Base-by-base conservation (phyloP, 139 green algal genomes). In the Volvox reticuliferus region DNA sequence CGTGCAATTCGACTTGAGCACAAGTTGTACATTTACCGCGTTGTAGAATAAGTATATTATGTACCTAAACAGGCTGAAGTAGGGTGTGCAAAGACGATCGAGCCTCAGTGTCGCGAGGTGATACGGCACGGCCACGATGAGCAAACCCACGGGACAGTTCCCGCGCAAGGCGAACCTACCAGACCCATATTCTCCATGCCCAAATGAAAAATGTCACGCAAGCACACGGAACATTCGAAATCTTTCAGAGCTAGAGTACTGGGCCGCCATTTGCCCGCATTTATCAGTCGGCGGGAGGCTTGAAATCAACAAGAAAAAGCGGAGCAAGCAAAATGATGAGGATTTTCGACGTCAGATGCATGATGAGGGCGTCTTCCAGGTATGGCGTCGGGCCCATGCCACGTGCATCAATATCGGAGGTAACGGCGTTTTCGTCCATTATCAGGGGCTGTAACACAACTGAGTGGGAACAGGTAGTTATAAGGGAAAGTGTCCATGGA, bases 351-450 rank as follows among this genome's bases (percentile, higher is more conserved):
- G 91, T 35, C 92, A 94, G 78, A 69, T 94, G 14, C 28, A 91
- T 19, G 0, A 71, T 5, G 83, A 94, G 22, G 93, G 90, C 12
- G 91, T 91, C 2, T 80, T 82, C 12, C 91, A 93, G 93, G 93
- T 92, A 55, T 55, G 44, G 44, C 44, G 44, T 55, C 9, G 44
- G 44, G 44, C 9, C 44, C 44, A 55, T 55, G 44, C 44, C 44
- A 55, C 44, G 44, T 55, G 44, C 44, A n/a, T 55, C 44, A 14
- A 55, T 9, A 9, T 14, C 44, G 44, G 44, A 55, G 5, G 44
- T 55, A 55, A 55, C 44, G 9, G 44, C 44, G 9, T 55, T 55
- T 55, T 55, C 44, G 44, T 55, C 44, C 44, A 9, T 55, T 9
- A 55, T 55, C 44, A 9, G 44, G 44, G 44, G 44, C 44, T 5